phyloP scores from a whole-genome alignment of 768 basidiomycete genomes.

The Tylopilus rubrobrunneus region DNA sequence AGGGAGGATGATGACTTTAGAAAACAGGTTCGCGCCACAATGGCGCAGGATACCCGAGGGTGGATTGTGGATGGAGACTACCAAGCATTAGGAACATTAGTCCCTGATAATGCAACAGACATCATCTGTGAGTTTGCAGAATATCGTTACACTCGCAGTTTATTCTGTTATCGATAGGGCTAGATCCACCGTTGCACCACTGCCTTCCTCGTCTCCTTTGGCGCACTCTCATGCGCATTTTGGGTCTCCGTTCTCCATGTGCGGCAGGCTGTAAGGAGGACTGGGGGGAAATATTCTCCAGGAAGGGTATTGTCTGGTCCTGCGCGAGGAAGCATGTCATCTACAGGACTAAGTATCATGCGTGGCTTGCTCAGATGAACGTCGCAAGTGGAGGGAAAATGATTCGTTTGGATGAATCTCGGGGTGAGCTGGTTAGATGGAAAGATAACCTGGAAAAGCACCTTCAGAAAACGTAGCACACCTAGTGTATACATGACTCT shows the following conservation, averaged over 20 bases:
- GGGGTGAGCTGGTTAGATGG: constrained; percentile 31
- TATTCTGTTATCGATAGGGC: constrained; percentile 40
- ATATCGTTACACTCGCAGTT: neutral
- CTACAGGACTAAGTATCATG: constrained; percentile 12
- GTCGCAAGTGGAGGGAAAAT: constrained; percentile 36
- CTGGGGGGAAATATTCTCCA: constrained; percentile 40
- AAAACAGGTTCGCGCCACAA: constrained; percentile 18
- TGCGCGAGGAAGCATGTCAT: constrained; percentile 41
- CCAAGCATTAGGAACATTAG: constrained; percentile 15
- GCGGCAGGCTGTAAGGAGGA: constrained; percentile 48
- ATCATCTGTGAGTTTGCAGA: constrained; percentile 44
- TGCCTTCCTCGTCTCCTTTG: constrained; percentile 58
- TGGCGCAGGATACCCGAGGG: constrained; percentile 31
- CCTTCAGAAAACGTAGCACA: too few species aligned
- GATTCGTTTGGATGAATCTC: constrained; percentile 52
- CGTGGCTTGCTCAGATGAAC: constrained; percentile 13
- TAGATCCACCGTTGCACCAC: constrained; percentile 58
- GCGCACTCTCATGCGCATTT: constrained; percentile 46
- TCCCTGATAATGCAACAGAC: constrained; percentile 43
- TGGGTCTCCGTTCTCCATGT: constrained; percentile 38
- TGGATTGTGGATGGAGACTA: constrained; percentile 59
- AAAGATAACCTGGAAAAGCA: too few species aligned
- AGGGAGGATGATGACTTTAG: constrained; percentile 22
- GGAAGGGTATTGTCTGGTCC: constrained; percentile 46
- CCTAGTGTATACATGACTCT: too few species aligned